These are phyloP conservation scores for Aspergillus costaricaensis DNA, from an alignment of 2,329 filamentous ascomycete species.

Conservation along the genomic window DNA sequence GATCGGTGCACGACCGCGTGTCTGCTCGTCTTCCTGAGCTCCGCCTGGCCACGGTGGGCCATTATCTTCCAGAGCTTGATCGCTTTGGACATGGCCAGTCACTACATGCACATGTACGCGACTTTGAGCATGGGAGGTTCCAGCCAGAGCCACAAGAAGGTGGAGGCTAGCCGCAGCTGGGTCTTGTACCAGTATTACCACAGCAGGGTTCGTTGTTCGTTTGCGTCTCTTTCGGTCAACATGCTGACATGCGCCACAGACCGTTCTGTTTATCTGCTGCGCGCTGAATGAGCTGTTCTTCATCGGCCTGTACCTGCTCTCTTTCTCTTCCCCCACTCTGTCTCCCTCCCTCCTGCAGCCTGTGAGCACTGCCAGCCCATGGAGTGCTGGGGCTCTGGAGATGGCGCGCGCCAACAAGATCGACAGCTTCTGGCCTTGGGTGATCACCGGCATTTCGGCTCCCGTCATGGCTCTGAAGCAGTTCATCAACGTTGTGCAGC, in stretches of 20 bases:
- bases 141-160: constrained; percentile 84
- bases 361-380: constrained; percentile 79
- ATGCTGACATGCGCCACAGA: constrained; percentile 53
- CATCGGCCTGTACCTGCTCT: constrained; percentile 95
- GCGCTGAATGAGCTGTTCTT: constrained; percentile 94
- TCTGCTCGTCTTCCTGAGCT: constrained; percentile 89
- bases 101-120: constrained; percentile 99
- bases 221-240: not conserved
- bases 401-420: constrained; percentile 93
- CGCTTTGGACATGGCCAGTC: constrained; percentile 87
- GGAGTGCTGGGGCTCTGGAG: constrained; percentile 89
- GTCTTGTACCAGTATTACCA: constrained; percentile 95
- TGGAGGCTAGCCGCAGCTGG: constrained; percentile 84
- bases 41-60: constrained; percentile 90
- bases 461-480: constrained; percentile 93
- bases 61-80: constrained; percentile 94
- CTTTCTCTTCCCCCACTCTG: constrained; percentile 87
- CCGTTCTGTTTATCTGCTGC: constrained; percentile 88
- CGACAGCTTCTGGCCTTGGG: constrained; percentile 74
- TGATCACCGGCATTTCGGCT: constrained; percentile 75
- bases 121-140: constrained; percentile 84
- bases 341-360: constrained; percentile 79
- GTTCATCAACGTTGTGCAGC: constrained; percentile 88
- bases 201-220: constrained; percentile 72
- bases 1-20: constrained; percentile 97